Percentiles rank a stretch among this genome's conserved stretches.
These are phyloP conservation scores for Wickerhamiella kurtzmanii DNA, from an alignment of 805 yeast species.

Conservation along the genomic window DNA sequence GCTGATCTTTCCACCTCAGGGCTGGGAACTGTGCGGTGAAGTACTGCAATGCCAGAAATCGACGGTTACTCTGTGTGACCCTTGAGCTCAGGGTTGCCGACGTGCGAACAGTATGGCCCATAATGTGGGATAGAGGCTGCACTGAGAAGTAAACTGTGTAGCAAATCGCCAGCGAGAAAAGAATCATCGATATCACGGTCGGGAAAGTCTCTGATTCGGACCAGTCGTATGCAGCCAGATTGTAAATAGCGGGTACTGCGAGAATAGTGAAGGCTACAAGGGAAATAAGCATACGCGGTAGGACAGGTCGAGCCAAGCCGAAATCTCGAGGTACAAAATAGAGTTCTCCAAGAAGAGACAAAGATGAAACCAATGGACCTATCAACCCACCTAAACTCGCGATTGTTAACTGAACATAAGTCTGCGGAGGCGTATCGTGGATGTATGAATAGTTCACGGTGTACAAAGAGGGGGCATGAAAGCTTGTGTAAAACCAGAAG, in stretches of 20 bases:
- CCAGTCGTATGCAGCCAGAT: conserved; percentile 14
- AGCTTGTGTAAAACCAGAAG: conserved; percentile 65
- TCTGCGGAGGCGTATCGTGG: conserved; percentile 35
- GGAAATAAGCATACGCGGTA: conserved; percentile 35
- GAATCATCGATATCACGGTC: conserved; percentile 35
- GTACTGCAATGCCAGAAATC: conserved; percentile 36
- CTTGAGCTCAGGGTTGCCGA: too few species aligned
- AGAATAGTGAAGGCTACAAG: conserved; percentile 33
- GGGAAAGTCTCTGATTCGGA: conserved; percentile 4
- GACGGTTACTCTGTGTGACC: conserved; percentile 9
- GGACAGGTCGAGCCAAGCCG: conserved; percentile 56
- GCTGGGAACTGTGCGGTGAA: conserved; percentile 50
- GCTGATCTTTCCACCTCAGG: conserved; percentile 38
- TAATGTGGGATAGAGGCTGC: conserved; percentile 46
- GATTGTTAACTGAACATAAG: conserved; percentile 40
- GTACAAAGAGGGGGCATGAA: conserved; percentile 56
- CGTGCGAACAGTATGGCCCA: conserved; percentile 28
- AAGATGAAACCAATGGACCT: conserved; percentile 42
- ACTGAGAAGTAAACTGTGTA: conserved; percentile 45
- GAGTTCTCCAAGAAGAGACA: conserved; percentile 45
- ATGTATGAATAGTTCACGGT: conserved; percentile 42
- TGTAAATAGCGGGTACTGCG: conserved; percentile 13
- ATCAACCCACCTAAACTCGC: conserved; percentile 57
- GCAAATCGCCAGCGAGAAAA: conserved; percentile 41
- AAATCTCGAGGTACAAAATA: conserved; percentile 56